Base-by-base conservation (phyloP, 805 yeast genomes). In the Kuraishia molischiana region DNA sequence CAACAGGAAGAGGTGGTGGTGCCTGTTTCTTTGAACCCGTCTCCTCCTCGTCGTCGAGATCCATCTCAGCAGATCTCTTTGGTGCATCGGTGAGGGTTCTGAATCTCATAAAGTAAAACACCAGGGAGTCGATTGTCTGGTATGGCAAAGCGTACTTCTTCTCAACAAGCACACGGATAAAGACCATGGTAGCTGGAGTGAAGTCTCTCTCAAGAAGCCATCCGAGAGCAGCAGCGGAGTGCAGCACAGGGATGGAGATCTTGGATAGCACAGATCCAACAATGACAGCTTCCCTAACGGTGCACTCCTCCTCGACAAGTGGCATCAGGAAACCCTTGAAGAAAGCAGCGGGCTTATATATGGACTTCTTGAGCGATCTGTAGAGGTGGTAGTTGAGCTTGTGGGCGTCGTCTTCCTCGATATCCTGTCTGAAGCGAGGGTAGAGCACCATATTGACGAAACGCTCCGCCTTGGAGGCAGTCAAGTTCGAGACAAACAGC, bases 321-420 rank as follows among this genome's bases (percentile, higher is more conserved):
- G 97, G 97, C 55, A 92, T 85, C 42, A 92, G 65, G 53, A 92
- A 87, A 1, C 98, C 99, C 60, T 87, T 90, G 72, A 90, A 92
- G 53, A 90, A 92, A 9, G 98, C 98, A 39, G 92, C 87, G 22
- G 99, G 98, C 59, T 92, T 92, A 67, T 92, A 92, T 38, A 94
- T 69, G 0, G 97, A 76, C 63, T 92, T 92, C 60, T 89, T 90
- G 49, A 92, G 63, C 0, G 98, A 79, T 52, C 96, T 76, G 59
- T 92, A 92, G 31, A 92, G 67, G 56, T 92, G 99, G 55, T 92
- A 90, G 61, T 94, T 90, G 45, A 92, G 70, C 28, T 74, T 76
- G 51, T 83, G 90, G 42, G 76, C 80, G 47, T 80, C 89, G 41
- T 74, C 73, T 20, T 77, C 79, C 52, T 81, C 89, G 38, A 83